Evolutionary conservation across 192 early-diverging fungal species (phyloP).

Genomic region (Coemansia sp.): DNA sequence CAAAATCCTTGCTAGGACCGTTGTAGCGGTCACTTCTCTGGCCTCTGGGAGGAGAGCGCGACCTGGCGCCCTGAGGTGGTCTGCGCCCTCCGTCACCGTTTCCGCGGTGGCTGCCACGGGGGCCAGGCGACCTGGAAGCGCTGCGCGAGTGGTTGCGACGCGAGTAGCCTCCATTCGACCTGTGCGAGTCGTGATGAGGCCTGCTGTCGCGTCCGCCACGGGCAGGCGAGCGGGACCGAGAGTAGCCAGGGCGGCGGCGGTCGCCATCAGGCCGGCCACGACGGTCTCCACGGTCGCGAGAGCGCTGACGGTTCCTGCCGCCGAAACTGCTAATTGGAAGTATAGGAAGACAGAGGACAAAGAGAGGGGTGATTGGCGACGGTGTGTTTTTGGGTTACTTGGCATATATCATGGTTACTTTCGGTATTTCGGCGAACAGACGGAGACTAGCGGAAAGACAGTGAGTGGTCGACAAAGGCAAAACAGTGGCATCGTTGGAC

Average conservation of each 20-base stretch:
- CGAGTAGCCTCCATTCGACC: constrained; percentile 11
- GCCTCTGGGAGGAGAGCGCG: constrained; percentile 11
- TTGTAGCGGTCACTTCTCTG: neutral
- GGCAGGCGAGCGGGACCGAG: neutral
- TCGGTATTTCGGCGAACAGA: neutral
- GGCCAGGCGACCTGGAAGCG: constrained; percentile 16
- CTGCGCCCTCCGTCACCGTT: constrained; percentile 18
- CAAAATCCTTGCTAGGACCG: constrained; percentile 1
- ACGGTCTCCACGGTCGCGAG: constrained; percentile 19
- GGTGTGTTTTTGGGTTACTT: neutral
- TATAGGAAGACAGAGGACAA: neutral
- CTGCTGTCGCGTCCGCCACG: constrained; percentile 15
- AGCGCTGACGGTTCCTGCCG: constrained; percentile 28
- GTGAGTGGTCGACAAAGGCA: constrained; percentile 1
- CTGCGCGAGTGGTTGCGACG: constrained; percentile 23
- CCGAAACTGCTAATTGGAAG: neutral
- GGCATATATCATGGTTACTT: neutral
- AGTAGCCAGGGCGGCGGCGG: constrained; percentile 7
- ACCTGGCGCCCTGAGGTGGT: neutral
- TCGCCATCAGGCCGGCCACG: neutral
- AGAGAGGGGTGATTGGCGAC: neutral
- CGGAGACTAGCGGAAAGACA: neutral
- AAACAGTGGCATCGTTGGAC: neutral
- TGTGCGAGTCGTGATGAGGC: constrained; percentile 18
- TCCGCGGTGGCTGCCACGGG: neutral